Evolutionary conservation across 352 stramenopile genomes (phyloP).

Genomic region (Thalassiosira ordinaria): DNA sequence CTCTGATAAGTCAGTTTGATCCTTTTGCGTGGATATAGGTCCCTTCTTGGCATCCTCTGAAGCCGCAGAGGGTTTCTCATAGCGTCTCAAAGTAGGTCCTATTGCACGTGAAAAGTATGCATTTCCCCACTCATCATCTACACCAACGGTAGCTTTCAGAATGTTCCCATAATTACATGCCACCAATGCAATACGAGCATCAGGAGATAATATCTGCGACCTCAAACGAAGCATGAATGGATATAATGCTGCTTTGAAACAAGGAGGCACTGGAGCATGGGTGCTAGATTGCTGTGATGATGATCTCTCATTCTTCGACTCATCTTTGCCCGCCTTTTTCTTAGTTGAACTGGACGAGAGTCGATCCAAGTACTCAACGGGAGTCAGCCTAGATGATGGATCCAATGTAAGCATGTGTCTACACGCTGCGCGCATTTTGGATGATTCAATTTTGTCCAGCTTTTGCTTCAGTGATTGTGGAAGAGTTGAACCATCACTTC

Average conservation of each 20-base stretch:
- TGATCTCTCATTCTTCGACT: constrained; percentile 7
- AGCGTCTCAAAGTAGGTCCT: constrained; percentile 52
- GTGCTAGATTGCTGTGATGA: constrained; percentile 5
- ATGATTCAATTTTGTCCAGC: constrained; percentile 93
- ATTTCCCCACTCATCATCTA: constrained; percentile 90
- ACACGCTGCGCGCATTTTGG: constrained; percentile 89
- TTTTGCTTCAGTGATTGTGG: constrained; percentile 74
- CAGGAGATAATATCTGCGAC: constrained; percentile 78
- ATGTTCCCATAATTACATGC: constrained; percentile 92
- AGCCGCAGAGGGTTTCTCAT: constrained; percentile 19
- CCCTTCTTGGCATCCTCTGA: not conserved
- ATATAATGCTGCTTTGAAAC: constrained; percentile 87
- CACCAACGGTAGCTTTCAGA: constrained; percentile 90
- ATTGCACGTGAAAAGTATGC: constrained; percentile 87
- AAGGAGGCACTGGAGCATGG: constrained; percentile 48
- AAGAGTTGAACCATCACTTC: not conserved
- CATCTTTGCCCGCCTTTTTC: constrained; percentile 22
- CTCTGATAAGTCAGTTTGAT: constrained; percentile 6
- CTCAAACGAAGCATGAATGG: constrained; percentile 90
- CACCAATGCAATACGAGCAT: constrained; percentile 92
- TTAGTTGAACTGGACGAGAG: constrained; percentile 80
- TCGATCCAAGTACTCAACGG: constrained; percentile 90
- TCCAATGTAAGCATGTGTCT: constrained; percentile 93
- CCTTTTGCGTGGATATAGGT: not conserved
- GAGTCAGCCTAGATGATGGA: constrained; percentile 88